Percentiles rank a stretch among this genome's conserved stretches.
These are phyloP conservation scores for Cryphonectria naterciae DNA, from an alignment of 2,329 filamentous ascomycete genomes.

Conservation along the genomic window DNA sequence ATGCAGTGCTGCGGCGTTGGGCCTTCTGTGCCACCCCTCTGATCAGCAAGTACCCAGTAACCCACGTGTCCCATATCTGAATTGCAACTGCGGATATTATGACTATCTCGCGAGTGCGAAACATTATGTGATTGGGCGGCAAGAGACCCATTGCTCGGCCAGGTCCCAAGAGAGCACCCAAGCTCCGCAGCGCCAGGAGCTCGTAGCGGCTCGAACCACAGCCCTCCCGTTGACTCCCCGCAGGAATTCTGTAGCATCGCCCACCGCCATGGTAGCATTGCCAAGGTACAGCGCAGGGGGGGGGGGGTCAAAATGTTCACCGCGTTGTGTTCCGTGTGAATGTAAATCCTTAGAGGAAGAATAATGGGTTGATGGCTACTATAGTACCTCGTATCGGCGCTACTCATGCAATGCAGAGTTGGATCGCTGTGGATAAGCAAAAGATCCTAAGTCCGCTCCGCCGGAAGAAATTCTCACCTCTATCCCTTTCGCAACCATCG, in stretches of 20 bases:
- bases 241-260: not conserved
- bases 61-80: not conserved
- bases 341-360: not conserved
- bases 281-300: not conserved
- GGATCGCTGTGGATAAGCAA: not conserved
- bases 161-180: not conserved
- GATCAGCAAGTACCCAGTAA: not conserved
- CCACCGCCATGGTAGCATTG: constrained; percentile 1
- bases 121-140: not conserved
- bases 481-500: not conserved
- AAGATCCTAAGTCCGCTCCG: not conserved
- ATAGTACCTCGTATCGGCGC: not conserved
- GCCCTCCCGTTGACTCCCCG: not conserved
- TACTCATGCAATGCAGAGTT: not conserved
- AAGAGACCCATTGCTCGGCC: not conserved
- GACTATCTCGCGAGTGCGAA: not conserved
- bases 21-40: not conserved
- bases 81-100: not conserved
- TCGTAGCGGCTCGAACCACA: not conserved
- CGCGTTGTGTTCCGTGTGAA: not conserved
- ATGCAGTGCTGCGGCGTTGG: not conserved
- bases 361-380: not conserved
- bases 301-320: not conserved
- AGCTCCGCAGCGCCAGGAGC: not conserved
- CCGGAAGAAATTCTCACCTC: not conserved